phyloP scores from a whole-genome alignment of 2,329 filamentous ascomycete species.

The Neopestalotiopsis sp. region DNA sequence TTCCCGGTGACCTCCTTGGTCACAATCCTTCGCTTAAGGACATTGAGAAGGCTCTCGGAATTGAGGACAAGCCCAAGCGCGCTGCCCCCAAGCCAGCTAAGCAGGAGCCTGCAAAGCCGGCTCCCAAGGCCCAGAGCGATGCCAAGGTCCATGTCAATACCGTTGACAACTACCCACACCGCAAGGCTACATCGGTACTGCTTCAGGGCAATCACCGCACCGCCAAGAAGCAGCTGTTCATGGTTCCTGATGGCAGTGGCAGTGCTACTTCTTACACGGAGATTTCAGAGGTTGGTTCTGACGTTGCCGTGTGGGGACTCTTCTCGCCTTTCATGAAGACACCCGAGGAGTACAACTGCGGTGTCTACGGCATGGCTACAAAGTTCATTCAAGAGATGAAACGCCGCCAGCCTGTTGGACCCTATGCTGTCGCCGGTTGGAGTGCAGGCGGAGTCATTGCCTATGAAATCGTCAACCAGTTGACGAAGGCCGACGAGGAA shows the following conservation, averaged over 20 bases:
- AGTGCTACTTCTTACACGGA: constrained; percentile 71
- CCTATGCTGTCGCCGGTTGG: constrained; percentile 75
- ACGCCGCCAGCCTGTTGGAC: constrained; percentile 70
- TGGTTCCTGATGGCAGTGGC: constrained; percentile 61
- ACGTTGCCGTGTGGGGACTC: constrained; percentile 60
- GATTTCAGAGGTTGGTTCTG: constrained; percentile 55
- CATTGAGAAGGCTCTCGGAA: constrained; percentile 67
- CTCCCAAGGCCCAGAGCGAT: constrained; percentile 43
- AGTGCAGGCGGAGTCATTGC: constrained; percentile 78
- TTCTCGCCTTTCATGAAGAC: constrained; percentile 76
- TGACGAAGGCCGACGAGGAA: constrained; percentile 59
- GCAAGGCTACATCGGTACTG: constrained; percentile 50
- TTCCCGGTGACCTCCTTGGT: constrained; percentile 65
- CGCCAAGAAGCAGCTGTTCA: constrained; percentile 54
- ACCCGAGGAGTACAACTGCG: constrained; percentile 68
- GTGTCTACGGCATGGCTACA: constrained; percentile 67
- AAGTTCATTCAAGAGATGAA: constrained; percentile 74
- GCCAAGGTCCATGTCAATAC: constrained; percentile 30
- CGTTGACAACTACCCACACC: constrained; percentile 51
- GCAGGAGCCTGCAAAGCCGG: constrained; percentile 44
- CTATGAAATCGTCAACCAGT: constrained; percentile 67
- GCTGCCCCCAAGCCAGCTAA: constrained; percentile 28
- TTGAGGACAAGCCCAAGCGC: constrained; percentile 47
- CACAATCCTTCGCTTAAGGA: constrained; percentile 67
- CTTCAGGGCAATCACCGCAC: constrained; percentile 57